Evolutionary conservation across 1,284 basidiomycete species (phyloP).

Genomic region (Tylopilus sp.): DNA sequence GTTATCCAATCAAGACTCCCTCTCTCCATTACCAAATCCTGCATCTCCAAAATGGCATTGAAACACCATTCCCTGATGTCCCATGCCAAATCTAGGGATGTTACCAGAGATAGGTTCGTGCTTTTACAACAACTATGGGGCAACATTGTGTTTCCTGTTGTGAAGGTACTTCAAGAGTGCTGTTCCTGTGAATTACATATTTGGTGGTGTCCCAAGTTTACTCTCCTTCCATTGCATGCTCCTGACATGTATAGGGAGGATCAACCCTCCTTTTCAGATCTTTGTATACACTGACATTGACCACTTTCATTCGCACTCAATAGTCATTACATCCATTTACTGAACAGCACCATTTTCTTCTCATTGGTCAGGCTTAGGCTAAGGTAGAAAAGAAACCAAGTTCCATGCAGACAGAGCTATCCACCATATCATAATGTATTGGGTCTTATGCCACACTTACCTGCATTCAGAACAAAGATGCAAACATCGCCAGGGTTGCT

Average conservation of each 20-base stretch:
- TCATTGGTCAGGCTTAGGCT: not conserved
- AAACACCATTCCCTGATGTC: not conserved
- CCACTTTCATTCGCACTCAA: not conserved
- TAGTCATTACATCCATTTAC: not conserved
- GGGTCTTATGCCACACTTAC: not conserved
- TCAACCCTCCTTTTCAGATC: not conserved
- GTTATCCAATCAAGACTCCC: too few relatives aligned
- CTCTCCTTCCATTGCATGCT: too few relatives aligned
- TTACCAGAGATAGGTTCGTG: not conserved
- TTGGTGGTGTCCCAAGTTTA: not conserved
- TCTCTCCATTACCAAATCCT: not conserved
- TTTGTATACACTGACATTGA: not conserved
- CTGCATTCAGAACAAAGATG: not conserved
- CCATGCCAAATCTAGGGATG: not conserved
- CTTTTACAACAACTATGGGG: too few relatives aligned
- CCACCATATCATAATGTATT: not conserved
- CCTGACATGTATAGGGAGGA: not conserved
- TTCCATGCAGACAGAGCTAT: not conserved
- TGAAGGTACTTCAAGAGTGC: too few relatives aligned
- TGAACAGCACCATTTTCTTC: not conserved
- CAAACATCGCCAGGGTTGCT: not conserved
- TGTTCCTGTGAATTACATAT: not conserved
- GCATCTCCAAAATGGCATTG: not conserved
- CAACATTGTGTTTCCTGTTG: too few relatives aligned
- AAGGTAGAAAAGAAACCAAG: not conserved